Percentiles rank a stretch among this genome's conserved stretches.
Evolutionary conservation across 1,284 basidiomycete species (phyloP).

Genomic region (Thecaphora frezii): DNA sequence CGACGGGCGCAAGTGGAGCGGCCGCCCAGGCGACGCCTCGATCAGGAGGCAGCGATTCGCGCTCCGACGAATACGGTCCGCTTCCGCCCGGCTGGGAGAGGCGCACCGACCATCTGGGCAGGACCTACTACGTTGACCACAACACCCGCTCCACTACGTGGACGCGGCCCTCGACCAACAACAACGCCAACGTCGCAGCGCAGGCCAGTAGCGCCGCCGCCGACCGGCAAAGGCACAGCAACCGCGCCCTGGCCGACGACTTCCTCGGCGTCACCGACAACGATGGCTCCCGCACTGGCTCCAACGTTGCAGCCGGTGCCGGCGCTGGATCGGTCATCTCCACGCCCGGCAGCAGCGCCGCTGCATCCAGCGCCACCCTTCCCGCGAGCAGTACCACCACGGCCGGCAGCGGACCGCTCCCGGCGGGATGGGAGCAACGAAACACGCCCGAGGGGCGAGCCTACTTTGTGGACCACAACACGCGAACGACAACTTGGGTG

Average conservation of each 20-base stretch:
- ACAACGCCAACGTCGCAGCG: constrained; percentile 43
- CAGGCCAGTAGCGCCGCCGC: constrained; percentile 45
- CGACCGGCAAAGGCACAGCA: constrained; percentile 54
- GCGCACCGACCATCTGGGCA: constrained; percentile 79
- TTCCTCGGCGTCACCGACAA: constrained; percentile 55
- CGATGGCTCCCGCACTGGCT: constrained; percentile 26
- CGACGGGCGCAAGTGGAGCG: background rate
- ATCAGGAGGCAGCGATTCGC: constrained; percentile 22
- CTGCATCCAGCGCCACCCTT: constrained; percentile 22
- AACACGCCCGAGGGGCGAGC: constrained; percentile 95
- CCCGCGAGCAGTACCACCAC: constrained; percentile 65
- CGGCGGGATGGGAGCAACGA: constrained; percentile 96
- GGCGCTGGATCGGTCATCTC: constrained; percentile 16
- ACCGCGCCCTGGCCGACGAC: constrained; percentile 56
- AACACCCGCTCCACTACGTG: constrained; percentile 92
- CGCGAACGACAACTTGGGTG: constrained; percentile 95
- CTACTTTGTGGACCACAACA: constrained; percentile 90
- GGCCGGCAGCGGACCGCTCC: constrained; percentile 77
- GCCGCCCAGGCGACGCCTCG: constrained; percentile 3
- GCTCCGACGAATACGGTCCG: constrained; percentile 47
- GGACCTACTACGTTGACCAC: constrained; percentile 79
- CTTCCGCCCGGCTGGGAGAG: constrained; percentile 91
- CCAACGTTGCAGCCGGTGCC: constrained; percentile 60
- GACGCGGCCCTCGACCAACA: constrained; percentile 64
- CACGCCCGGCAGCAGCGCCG: constrained; percentile 16